phyloP scores from a whole-genome alignment of 1,284 basidiomycete species.

The Taiwanofungus camphoratus region DNA sequence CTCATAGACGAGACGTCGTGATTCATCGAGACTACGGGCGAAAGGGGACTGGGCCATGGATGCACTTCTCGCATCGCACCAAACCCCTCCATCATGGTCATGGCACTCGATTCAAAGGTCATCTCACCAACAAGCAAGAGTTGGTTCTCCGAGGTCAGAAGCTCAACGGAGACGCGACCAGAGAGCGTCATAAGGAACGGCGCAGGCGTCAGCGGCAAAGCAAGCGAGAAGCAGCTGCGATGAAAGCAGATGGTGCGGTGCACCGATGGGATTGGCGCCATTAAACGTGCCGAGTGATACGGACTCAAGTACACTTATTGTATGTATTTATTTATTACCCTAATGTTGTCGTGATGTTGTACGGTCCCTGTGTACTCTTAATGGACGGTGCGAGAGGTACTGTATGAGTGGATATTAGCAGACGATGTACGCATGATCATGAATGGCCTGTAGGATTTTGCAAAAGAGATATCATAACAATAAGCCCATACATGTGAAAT shows the following conservation, averaged over 20 bases:
- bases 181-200: slow-evolving; percentile 15
- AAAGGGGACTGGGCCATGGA: slow-evolving; percentile 12
- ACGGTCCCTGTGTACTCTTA: too few relatives aligned
- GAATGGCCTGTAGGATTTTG: too few relatives aligned
- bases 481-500: too few relatives aligned
- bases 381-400: too few relatives aligned
- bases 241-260: slow-evolving; percentile 11
- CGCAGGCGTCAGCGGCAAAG: slow-evolving; percentile 16
- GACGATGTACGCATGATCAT: too few relatives aligned
- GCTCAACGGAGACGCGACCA: slow-evolving; percentile 7
- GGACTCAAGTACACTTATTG: too few relatives aligned
- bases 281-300: too few relatives aligned
- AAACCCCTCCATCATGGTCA: slow-evolving; percentile 22
- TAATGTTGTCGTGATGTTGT: too few relatives aligned
- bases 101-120: slow-evolving; percentile 18
- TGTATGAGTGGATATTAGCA: too few relatives aligned
- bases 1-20: background rate
- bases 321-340: too few relatives aligned
- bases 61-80: slow-evolving; percentile 23
- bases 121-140: slow-evolving; percentile 13
- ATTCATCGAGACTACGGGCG: slow-evolving; percentile 10
- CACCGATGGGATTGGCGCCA: slow-evolving; percentile 1
- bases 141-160: slow-evolving; percentile 12
- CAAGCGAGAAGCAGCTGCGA: slow-evolving; percentile 13
- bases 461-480: too few relatives aligned